Base-by-base conservation (phyloP, 352 stramenopile species). In the Pythium insidiosum region DNA sequence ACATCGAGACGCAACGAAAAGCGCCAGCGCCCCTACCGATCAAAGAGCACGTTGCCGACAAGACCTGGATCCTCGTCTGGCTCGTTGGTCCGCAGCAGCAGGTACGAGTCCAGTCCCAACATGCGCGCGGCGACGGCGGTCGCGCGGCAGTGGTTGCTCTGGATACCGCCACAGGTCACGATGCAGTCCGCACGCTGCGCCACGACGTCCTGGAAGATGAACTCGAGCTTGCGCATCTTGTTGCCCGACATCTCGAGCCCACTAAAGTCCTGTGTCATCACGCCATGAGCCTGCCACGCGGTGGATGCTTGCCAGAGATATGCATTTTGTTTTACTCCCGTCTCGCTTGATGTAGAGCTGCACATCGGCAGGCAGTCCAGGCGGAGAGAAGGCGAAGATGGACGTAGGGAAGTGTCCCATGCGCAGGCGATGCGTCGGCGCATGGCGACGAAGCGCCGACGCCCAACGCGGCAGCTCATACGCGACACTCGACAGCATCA, bases 171-270 rank as follows among this genome's bases (percentile, higher is more conserved):
- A 60, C 91, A 96, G 4, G 92, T 98, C 18, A 98, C 77, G 33
- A 98, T 61, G 37, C 84, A 92, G 67, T 95, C 73, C 21, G 73
- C 86, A 6, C 71, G 61, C 48, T 87, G 66, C n/a, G 63, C 68
- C n/a, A 96, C 38, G 22, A 88, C 92, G 38, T 98, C 84, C 12
- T 87, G 80, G 47, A 97, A 58, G 7, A 97, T 62, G 61, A 97
- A 98, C 73, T 98, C 92, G 25, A 98, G 69, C 58, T 98, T 98
- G 44, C 92, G 87, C 61, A 96, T 85, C 64, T 98, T 98, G 63
- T 98, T 98, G 20, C 92, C 92, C 15, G 89, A 95, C 22, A 90
- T 88, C 61, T 97, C 89, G 21, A 92, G 61, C 1, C 89, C 92
- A 46, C 80, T 92, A 45, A 89, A 92, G 45, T 92, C 80, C 71